Percentiles rank a stretch among this genome's conserved stretches.
Conservation (phyloP, 495 filamentous ascomycete species). For the Penicillium nucicola region DNA sequence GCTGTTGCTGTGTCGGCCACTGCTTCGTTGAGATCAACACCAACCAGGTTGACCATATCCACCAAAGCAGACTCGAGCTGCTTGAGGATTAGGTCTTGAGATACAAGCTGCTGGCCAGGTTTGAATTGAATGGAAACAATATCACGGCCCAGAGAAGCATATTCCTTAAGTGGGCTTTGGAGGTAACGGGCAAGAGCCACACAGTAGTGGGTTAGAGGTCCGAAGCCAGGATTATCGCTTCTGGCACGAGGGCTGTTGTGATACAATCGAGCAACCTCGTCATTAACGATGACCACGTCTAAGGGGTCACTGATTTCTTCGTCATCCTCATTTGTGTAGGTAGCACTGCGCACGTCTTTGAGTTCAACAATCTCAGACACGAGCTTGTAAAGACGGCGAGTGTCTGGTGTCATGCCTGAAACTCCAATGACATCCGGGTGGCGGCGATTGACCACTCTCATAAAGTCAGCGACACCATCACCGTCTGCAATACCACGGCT, state of each 20-base stretch:
- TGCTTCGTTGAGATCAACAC: constrained; percentile 92
- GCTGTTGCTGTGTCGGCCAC: constrained; percentile 73
- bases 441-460: constrained; percentile 68
- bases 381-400: constrained; percentile 76
- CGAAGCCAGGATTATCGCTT: constrained; percentile 74
- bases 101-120: constrained; percentile 80
- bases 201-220: constrained; percentile 78
- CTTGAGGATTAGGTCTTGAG: constrained; percentile 79
- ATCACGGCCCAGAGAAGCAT: constrained; percentile 85
- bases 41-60: constrained; percentile 95
- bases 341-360: constrained; percentile 68
- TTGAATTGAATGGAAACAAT: constrained; percentile 85
- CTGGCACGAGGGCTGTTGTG: constrained; percentile 82
- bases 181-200: constrained; percentile 84
- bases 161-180: constrained; percentile 92
- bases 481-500: constrained; percentile 61
- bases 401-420: constrained; percentile 86
- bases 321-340: constrained; percentile 63
- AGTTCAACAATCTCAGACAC: constrained; percentile 71
- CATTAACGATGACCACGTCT: constrained; percentile 89
- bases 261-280: constrained; percentile 92
- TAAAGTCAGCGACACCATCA: constrained; percentile 61
- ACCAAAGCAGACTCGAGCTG: constrained; percentile 91
- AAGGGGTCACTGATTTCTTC: constrained; percentile 64
- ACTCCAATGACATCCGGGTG: constrained; percentile 88